Base-by-base conservation (phyloP, 345 rosid species). In the Lumnitzera racemosa region DNA sequence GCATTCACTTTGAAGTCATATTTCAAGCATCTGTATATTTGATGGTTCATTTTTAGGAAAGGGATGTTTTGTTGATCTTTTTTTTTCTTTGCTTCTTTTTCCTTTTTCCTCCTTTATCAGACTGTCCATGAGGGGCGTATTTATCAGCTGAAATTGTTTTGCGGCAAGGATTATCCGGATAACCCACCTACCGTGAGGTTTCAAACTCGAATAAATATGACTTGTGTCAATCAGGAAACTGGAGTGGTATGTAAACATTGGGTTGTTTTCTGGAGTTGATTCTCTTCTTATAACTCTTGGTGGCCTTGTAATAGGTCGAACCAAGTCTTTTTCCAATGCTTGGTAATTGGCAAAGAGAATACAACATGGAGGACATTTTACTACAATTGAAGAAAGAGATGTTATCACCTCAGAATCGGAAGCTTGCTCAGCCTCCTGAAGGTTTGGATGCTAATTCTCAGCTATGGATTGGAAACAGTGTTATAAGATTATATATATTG, bases 71-170 rank as follows among this genome's bases (percentile, higher is more conserved):
- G 27, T 53, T 27, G 31, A 27, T 27, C 5, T 2, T 27, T 5
- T 27, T 27, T 27, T 27, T 27, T 27, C 5, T 0, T 5, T 5
- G 5, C 1, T 27, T 27, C 5, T 27, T 57, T 29, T 53, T 12
- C 12, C 47, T 23, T 43, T 27, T 13, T 27, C 24, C 12, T 36
- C 61, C 48, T 63, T 51, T 72, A 49, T 58, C 86, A 87, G 95
- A 80, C 90, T 76, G 88, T 87, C 55, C 95, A 87, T 16, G 90
- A 87, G 51, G 90, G 95, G 16, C 88, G 90, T 24, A 87, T 87
- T 61, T 84, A 87, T 67, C 95, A 87, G 87, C 77, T 84, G 81
- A 87, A 87, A 62, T 68, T 87, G 69, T 82, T 87, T 61, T 87
- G 90, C 51, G 90, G 83, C 55, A 66, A 73, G 61, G 88, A 84